Percentiles rank a stretch among this genome's conserved stretches.
Evolutionary conservation across 805 yeast species (phyloP).

Genomic region (Metschnikowia lachancei): DNA sequence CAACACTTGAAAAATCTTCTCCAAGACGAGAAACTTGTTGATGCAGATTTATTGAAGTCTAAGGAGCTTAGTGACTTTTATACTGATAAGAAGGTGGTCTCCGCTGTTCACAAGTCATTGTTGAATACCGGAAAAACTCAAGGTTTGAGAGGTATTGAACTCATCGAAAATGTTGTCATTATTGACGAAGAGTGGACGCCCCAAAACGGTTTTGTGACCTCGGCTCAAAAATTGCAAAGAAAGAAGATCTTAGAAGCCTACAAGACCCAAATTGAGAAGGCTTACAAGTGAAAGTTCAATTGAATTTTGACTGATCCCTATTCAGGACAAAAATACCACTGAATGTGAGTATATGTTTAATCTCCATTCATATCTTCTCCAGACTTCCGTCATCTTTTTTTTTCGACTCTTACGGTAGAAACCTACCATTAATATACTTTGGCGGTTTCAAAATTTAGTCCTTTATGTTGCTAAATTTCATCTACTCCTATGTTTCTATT

Average conservation of each 20-base stretch:
- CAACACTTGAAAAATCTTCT: conserved; percentile 53
- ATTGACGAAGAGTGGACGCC: conserved; percentile 97
- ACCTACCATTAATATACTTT: too few species aligned
- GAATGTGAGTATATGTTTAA: too few species aligned
- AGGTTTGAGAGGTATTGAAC: conserved; percentile 83
- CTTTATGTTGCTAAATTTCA: background rate
- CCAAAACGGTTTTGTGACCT: conserved; percentile 86
- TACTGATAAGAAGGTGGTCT: conserved; percentile 53
- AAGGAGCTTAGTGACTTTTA: conserved; percentile 48
- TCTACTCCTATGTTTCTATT: background rate
- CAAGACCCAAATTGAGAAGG: conserved; percentile 61
- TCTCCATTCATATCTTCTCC: too few species aligned
- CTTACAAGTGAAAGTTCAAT: conserved; percentile 42
- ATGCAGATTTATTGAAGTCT: conserved; percentile 46
- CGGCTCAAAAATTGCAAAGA: conserved; percentile 96
- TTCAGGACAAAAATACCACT: too few species aligned
- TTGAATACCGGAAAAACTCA: conserved; percentile 73
- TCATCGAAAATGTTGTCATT: conserved; percentile 73
- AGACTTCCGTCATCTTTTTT: too few species aligned
- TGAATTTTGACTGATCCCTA: background rate
- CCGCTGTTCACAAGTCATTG: conserved; percentile 56
- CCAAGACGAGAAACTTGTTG: conserved; percentile 49
- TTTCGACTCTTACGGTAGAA: too few species aligned
- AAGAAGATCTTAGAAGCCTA: conserved; percentile 76
- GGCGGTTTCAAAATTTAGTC: too few species aligned